Base-by-base conservation (phyloP, 139 green algal genomes). In the Spirogloea muscicola region DNA sequence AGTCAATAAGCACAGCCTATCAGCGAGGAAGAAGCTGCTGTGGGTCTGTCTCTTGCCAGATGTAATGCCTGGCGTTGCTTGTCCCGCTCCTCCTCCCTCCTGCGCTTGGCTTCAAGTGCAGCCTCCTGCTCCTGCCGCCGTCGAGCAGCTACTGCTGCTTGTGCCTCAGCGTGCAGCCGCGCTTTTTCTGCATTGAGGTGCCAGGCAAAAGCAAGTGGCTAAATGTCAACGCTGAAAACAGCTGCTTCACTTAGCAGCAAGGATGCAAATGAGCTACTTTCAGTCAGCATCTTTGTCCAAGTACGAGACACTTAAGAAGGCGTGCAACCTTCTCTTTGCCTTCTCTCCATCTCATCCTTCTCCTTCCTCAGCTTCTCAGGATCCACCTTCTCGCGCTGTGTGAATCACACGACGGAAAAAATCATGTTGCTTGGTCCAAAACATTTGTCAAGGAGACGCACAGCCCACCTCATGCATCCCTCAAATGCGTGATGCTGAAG, bases 341-440 rank as follows among this genome's bases (percentile, higher is more conserved):
- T 74, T 13, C 18, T 74, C 44, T 74, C 65, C 4, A 74, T 74
- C 27, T 74, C 65, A n/a, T 74, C 65, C n/a, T n/a, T n/a, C n/a
- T n/a, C n/a, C n/a, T n/a, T n/a, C n/a, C n/a, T n/a, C 2, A 74
- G 51, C 44, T 34, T 66, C n/a, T 74, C 66, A 5, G 49, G 65
- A 13, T 74, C 65, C 16, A 74, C 42, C 37, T 21, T 69, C 40
- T 66, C 40, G 18, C n/a, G 65, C 65, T 74, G 65, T 46, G 40
- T 38, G 42, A 66, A 74, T 1, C 1, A 52, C 3, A n/a, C n/a
- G n/a, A n/a, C n/a, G n/a, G n/a, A n/a, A n/a, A n/a, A n/a, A n/a
- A n/a, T n/a, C n/a, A n/a, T n/a, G n/a, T n/a, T n/a, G n/a, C n/a
- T n/a, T n/a, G n/a, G n/a, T n/a, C n/a, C n/a, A n/a, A n/a, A n/a